A percentile compares a stretch with the other conserved stretches of the same genome.
Conservation (phyloP, 352 stramenopile genomes). For the Globisporangium nagaii region DNA sequence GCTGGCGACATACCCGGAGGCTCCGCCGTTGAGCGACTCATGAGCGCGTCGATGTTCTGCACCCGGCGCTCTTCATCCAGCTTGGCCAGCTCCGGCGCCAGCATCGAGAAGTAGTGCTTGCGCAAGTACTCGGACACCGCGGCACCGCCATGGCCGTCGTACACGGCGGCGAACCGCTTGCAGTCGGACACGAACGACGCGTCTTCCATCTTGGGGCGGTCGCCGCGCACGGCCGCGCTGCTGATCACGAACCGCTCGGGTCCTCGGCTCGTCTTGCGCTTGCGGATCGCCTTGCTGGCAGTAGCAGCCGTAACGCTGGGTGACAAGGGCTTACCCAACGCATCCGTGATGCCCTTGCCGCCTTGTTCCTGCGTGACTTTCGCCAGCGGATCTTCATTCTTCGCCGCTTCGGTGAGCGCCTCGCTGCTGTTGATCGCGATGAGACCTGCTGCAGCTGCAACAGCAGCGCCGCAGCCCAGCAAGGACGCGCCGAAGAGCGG, state of each 20-base stretch:
- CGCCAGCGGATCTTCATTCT: not conserved
- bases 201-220: slow-evolving; percentile 81
- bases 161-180: slow-evolving; percentile 79
- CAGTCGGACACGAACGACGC: slow-evolving; percentile 74
- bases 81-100: slow-evolving; percentile 39
- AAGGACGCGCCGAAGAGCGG: slow-evolving; percentile 1
- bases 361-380: not conserved
- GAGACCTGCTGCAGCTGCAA: not conserved
- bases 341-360: not conserved
- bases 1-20: not conserved
- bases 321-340: too few relatives aligned
- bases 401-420: not conserved
- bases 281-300: slow-evolving; percentile 16
- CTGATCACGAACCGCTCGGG: slow-evolving; percentile 44
- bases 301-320: not conserved
- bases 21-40: not conserved
- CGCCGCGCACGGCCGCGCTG: slow-evolving; percentile 63
- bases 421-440: not conserved
- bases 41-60: not conserved
- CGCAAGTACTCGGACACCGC: slow-evolving; percentile 63
- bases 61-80: slow-evolving; percentile 23
- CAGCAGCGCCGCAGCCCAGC: not conserved
- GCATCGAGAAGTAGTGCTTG: slow-evolving; percentile 47
- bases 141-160: slow-evolving; percentile 77
- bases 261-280: slow-evolving; percentile 41